Evolutionary conservation across 371 early-diverging fungal species (phyloP).

Genomic region (Mucor plumbeus): DNA sequence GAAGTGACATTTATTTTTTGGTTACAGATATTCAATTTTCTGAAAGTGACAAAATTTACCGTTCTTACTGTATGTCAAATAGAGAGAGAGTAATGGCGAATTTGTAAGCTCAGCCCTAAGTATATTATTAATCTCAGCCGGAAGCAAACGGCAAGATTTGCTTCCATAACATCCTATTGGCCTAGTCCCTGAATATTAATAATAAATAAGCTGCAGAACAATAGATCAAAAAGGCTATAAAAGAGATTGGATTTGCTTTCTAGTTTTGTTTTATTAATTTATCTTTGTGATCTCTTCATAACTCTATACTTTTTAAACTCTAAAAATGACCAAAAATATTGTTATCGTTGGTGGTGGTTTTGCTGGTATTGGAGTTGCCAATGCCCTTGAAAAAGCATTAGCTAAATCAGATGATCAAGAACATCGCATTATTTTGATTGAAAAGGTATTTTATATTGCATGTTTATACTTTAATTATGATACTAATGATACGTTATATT

Average conservation of each 20-base stretch:
- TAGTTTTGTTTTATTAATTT: background rate
- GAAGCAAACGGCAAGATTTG: background rate
- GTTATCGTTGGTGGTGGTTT: constrained; percentile 49
- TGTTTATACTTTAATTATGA: background rate
- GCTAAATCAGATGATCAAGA: constrained; percentile 5
- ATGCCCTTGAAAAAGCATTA: constrained; percentile 29
- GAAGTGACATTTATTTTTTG: too few relatives aligned
- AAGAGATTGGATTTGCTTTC: background rate
- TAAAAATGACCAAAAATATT: constrained; percentile 27
- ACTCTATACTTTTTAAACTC: background rate
- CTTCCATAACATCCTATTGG: background rate
- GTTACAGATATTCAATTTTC: too few relatives aligned
- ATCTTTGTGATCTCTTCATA: background rate
- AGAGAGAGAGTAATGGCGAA: background rate
- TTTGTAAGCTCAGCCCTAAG: background rate
- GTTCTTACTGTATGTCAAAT: too few relatives aligned
- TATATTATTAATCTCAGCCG: background rate
- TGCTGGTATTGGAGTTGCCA: constrained; percentile 36
- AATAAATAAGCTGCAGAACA: background rate
- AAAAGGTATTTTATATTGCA: constrained; percentile 25
- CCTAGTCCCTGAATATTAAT: background rate
- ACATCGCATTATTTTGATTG: constrained; percentile 38
- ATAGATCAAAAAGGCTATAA: background rate
- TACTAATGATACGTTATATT: too few relatives aligned
- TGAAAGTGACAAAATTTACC: too few relatives aligned